Evolutionary conservation across 345 rosid species (phyloP).

Genomic region (Erucastrum elatum): DNA sequence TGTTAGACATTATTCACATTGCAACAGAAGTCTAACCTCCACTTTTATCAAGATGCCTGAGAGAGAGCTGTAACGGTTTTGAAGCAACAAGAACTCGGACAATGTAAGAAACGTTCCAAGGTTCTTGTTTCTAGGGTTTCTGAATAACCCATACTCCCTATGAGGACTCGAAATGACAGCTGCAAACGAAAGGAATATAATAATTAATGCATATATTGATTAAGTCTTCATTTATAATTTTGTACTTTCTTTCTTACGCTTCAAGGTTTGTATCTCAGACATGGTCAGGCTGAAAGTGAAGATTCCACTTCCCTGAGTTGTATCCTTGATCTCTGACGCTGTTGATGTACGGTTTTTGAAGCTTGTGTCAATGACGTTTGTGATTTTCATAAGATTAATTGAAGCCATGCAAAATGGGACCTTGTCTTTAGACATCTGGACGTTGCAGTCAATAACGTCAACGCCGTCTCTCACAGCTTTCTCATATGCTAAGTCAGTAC

Average conservation of each 20-base stretch:
- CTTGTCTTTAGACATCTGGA: slow-evolving; percentile 44
- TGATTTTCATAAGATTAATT: slow-evolving; percentile 43
- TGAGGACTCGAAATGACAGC: slow-evolving; percentile 59
- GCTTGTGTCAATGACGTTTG: slow-evolving; percentile 36
- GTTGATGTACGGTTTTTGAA: slow-evolving; percentile 26
- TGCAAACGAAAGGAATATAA: slow-evolving; percentile 39
- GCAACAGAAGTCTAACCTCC: slow-evolving; percentile 62
- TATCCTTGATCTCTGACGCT: slow-evolving; percentile 35
- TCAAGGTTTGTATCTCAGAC: slow-evolving; percentile 44
- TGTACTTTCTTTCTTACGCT: slow-evolving; percentile 40
- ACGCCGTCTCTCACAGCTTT: slow-evolving; percentile 38
- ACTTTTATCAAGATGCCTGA: slow-evolving; percentile 74
- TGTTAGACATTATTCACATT: background rate
- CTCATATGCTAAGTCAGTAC: slow-evolving; percentile 45
- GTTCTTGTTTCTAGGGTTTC: slow-evolving; percentile 59
- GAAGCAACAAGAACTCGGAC: slow-evolving; percentile 62
- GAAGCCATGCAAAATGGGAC: slow-evolving; percentile 49
- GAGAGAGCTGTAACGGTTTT: slow-evolving; percentile 57
- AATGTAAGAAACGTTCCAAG: slow-evolving; percentile 54
- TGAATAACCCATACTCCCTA: slow-evolving; percentile 27
- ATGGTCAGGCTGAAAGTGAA: slow-evolving; percentile 48
- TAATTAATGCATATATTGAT: background rate
- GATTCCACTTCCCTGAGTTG: slow-evolving; percentile 21
- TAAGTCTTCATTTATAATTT: slow-evolving; percentile 8
- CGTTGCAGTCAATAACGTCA: slow-evolving; percentile 46